Evolutionary conservation across 345 rosid genomes (phyloP), one percentile per base, ranked within the genome.

Genomic region (Rhizophora apiculata): DNA sequence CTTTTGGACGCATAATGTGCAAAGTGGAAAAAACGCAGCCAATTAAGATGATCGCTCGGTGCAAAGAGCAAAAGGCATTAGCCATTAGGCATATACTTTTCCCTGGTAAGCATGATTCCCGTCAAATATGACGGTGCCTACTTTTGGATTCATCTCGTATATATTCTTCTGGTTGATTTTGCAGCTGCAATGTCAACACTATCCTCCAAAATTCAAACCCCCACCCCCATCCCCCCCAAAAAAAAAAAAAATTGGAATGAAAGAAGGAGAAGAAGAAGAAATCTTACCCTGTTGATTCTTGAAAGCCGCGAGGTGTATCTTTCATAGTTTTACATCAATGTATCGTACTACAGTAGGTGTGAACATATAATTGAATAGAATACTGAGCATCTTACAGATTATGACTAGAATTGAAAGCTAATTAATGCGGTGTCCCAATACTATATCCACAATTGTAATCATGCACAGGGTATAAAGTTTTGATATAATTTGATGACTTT

Each of bases 121-220:
- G 81, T 77, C 82, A 69, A 77, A 65, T 67, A 65, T 72, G 86
- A 72, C 86, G 86, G 86, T 82, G 86, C 86, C 86, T 72, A 82
- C 83, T 80, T 75, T 74, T 80, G 83, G 82, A 67, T 82, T 78
- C 86, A 77, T 69, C 64, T 34, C 37, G 37, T 8, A 6, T 8
- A 7, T 32, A 31, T 52, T 34, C 18, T 11, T 32, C 26, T 20
- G 8, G 24, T 26, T 27, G 49, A 4, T 13, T 43, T 26, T 60
- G 31, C 21, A 36, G 46, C 74, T 77, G 77, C 79, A 83, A 83
- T 79, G 78, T 67, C 74, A 68, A 48, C 75, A 59, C 77, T 72
- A 46, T 65, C 68, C 46, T 76, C 22, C 74, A n/a, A 55, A 67
- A 18, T 82, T 71, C 83, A 82, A 79, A n/a, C 53, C 5, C n/a